phyloP scores from a whole-genome alignment of 441 rosid genomes.

The Gossypium schwendimanii region DNA sequence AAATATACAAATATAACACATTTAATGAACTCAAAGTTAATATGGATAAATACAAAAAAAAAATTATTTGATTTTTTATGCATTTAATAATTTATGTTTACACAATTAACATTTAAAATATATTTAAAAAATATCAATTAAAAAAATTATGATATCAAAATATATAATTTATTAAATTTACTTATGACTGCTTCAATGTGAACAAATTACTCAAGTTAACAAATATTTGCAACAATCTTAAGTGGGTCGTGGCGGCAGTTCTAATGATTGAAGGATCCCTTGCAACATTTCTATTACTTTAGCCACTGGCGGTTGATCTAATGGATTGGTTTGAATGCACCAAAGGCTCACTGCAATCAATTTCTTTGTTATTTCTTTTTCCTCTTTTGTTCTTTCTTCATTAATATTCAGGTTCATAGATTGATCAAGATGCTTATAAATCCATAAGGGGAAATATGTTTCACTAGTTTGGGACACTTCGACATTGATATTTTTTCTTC shows the following conservation, averaged over 20 bases:
- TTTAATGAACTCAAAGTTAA: too few species aligned
- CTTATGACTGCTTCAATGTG: too few species aligned
- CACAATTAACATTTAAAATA: too few species aligned
- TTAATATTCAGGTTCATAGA: background rate
- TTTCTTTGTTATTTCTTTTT: constrained; percentile 17
- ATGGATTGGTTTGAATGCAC: constrained; percentile 34
- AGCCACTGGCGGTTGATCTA: constrained; percentile 26
- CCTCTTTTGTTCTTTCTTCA: constrained; percentile 6
- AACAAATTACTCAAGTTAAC: too few species aligned
- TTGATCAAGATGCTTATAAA: constrained; percentile 16
- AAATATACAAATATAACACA: too few species aligned
- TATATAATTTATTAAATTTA: too few species aligned
- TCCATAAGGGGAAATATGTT: constrained; percentile 17
- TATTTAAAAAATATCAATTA: too few species aligned
- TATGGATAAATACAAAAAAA: too few species aligned
- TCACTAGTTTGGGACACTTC: constrained; percentile 7
- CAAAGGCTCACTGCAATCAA: constrained; percentile 25
- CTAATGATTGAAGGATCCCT: background rate
- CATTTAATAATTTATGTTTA: too few species aligned
- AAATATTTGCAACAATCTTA: too few species aligned
- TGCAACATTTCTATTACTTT: constrained; percentile 26
- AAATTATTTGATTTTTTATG: too few species aligned
- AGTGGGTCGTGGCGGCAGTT: background rate
- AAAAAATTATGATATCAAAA: too few species aligned
- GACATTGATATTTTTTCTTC: constrained; percentile 7